Conservation (phyloP, 2,329 filamentous ascomycete genomes). For the Claviceps sp. region DNA sequence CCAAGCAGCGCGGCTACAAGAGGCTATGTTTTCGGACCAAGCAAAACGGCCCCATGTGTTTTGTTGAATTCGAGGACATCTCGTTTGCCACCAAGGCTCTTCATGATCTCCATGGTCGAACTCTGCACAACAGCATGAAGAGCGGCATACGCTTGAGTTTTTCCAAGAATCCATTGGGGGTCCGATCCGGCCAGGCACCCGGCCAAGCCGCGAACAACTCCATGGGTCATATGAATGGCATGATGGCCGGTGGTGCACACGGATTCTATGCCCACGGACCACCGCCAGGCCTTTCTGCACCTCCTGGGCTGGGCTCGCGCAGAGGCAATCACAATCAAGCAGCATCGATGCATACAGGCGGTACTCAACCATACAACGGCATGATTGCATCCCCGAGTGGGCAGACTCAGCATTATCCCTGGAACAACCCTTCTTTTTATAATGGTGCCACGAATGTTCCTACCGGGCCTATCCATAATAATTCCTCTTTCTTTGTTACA, state of each 20-base stretch:
- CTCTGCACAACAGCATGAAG: constrained; percentile 82
- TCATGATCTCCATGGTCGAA: constrained; percentile 76
- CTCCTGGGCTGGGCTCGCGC: constrained; percentile 49
- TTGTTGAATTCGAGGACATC: constrained; percentile 94
- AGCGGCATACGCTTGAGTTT: constrained; percentile 92
- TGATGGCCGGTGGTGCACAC: constrained; percentile 34
- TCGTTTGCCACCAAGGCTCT: constrained; percentile 85
- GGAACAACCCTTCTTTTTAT: constrained; percentile 13
- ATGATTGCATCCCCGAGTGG: constrained; percentile 8
- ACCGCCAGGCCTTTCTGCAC: constrained; percentile 66
- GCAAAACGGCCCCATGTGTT: constrained; percentile 94
- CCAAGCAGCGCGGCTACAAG: constrained; percentile 88
- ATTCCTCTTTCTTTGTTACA: constrained; percentile 18
- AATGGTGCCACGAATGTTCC: constrained; percentile 11
- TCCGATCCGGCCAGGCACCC: constrained; percentile 61
- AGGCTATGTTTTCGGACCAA: constrained; percentile 90
- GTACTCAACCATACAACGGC: constrained; percentile 6
- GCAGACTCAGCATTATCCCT: constrained; percentile 10
- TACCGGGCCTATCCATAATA: constrained; percentile 8
- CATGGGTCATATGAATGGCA: constrained; percentile 44
- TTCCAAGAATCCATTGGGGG: constrained; percentile 91
- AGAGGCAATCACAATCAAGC: constrained; percentile 14
- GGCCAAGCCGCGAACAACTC: constrained; percentile 24
- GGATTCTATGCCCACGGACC: constrained; percentile 61
- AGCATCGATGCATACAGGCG: constrained; percentile 10